These are phyloP conservation scores for Eucalyptus curtisii DNA, from an alignment of 345 rosid species.

Conservation along the genomic window DNA sequence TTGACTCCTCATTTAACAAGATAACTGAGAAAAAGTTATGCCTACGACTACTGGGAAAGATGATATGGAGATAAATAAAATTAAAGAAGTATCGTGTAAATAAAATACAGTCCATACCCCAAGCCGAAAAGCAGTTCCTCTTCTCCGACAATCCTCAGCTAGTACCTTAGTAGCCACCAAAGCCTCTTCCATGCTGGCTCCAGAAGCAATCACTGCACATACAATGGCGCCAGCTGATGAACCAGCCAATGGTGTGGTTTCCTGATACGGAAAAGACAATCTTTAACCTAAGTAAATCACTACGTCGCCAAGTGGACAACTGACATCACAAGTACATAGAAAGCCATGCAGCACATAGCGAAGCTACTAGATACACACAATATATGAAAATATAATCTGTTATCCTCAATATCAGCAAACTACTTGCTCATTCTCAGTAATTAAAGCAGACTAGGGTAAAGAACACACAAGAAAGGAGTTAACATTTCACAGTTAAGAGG, in stretches of 20 bases:
- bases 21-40: not conserved
- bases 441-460: not conserved
- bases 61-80: not conserved
- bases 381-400: not conserved
- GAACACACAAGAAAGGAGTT: not conserved
- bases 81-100: not conserved
- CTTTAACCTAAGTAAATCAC: not conserved
- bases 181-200: constrained; percentile 64
- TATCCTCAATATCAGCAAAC: not conserved
- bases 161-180: constrained; percentile 54
- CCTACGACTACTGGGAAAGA: not conserved
- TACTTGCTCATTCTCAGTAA: not conserved
- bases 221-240: constrained; percentile 92
- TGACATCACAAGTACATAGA: not conserved
- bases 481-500: not conserved
- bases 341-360: not conserved
- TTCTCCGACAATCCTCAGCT: constrained; percentile 70
- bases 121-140: constrained; percentile 89
- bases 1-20: not conserved
- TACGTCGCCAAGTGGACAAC: not conserved
- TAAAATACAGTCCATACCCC: constrained; percentile 43
- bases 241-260: constrained; percentile 88
- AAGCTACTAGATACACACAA: not conserved
- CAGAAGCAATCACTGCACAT: constrained; percentile 81
- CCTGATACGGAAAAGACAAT: constrained; percentile 23